These are phyloP conservation scores for Aspergillus fructus DNA, from an alignment of 2,329 filamentous ascomycete genomes.

Conservation along the genomic window DNA sequence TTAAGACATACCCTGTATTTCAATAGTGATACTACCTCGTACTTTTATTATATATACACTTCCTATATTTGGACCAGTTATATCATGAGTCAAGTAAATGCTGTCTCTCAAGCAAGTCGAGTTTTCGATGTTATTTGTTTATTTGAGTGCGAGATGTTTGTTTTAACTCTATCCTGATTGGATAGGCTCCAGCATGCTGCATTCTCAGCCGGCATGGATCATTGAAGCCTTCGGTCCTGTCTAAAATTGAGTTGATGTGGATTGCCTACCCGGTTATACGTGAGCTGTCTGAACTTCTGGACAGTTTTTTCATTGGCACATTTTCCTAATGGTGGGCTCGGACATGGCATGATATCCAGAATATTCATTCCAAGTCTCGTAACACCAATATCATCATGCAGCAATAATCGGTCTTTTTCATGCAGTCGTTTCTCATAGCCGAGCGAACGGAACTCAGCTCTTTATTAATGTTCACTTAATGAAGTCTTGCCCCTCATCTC, in stretches of 20 bases:
- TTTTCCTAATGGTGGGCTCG: neutral
- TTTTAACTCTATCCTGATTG: neutral
- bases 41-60: too few relatives aligned
- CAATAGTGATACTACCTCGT: too few relatives aligned
- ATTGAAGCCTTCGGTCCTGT: neutral
- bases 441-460: conserved; percentile 30
- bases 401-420: neutral
- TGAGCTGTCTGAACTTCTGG: neutral
- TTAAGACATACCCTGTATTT: too few relatives aligned
- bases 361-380: neutral
- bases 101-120: neutral
- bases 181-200: neutral
- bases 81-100: too few relatives aligned
- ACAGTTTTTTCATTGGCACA: neutral
- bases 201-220: neutral
- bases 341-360: neutral
- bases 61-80: too few relatives aligned
- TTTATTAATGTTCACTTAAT: neutral
- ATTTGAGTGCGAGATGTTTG: neutral
- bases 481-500: conserved; percentile 22
- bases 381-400: neutral
- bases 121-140: neutral
- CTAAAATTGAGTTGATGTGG: neutral
- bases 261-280: too few relatives aligned
- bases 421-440: conserved; percentile 1